These are phyloP conservation scores for Fusarium acutatum DNA, from an alignment of 2,329 filamentous ascomycete species.

Conservation along the genomic window DNA sequence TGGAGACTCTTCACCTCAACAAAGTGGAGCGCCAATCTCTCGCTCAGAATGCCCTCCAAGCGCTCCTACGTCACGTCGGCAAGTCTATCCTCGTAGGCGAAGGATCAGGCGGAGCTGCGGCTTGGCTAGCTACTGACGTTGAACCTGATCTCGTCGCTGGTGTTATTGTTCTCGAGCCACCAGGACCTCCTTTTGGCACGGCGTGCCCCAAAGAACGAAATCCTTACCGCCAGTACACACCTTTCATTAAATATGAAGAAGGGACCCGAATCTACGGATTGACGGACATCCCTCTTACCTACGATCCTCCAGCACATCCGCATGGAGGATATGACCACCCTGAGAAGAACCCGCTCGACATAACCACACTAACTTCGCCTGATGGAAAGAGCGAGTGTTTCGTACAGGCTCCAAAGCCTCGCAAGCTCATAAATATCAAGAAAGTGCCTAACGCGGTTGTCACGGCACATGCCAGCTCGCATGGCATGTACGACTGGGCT, in stretches of 20 bases:
- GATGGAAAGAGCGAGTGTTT: conserved; percentile 31
- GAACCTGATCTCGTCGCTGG: conserved; percentile 57
- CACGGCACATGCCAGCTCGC: conserved; percentile 62
- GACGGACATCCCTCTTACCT: conserved; percentile 53
- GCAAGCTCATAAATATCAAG: conserved; percentile 57
- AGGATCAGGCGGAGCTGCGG: conserved; percentile 57
- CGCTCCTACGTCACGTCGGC: conserved; percentile 54
- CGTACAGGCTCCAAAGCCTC: conserved; percentile 35
- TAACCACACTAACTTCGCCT: conserved; percentile 1
- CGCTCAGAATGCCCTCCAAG: conserved; percentile 48
- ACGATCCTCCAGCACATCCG: conserved; percentile 47
- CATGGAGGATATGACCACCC: conserved; percentile 12
- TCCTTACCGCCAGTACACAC: conserved; percentile 25
- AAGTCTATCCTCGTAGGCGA: conserved; percentile 58
- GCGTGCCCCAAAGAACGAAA: conserved; percentile 3
- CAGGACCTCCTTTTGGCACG: conserved; percentile 59
- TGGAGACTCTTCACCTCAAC: conserved; percentile 48
- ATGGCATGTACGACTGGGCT: conserved; percentile 64
- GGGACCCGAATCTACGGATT: conserved; percentile 50
- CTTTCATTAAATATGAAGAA: conserved; percentile 39
- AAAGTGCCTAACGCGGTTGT: conserved; percentile 59
- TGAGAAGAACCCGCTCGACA: conserved; percentile 22
- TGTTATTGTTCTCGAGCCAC: conserved; percentile 62
- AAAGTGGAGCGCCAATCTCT: conserved; percentile 44
- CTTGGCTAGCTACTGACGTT: conserved; percentile 59